Base-by-base conservation (phyloP, 768 basidiomycete genomes). In the Daedaleopsis sinensis region DNA sequence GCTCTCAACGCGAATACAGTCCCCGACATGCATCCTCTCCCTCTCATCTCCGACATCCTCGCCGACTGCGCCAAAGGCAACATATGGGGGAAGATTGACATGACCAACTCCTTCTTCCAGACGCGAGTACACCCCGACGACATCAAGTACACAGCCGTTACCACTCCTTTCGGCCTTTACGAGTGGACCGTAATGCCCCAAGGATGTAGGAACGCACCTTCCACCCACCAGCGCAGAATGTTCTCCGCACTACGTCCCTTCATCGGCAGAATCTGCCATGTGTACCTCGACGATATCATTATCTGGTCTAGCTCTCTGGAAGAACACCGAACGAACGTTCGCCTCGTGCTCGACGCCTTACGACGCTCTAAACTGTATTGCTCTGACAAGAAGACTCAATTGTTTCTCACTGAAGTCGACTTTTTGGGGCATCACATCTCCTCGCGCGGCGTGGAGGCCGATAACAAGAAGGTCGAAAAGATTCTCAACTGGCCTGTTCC, bases 241-340 rank as follows among this genome's bases (percentile, higher is more conserved):
- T 76, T 70, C 3, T n/a, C n/a, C n/a, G 76, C 78, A 0, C 48
- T n/a, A n/a, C n/a, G 64, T 0, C 61, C 70, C 0, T 66, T 67
- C 12, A 72, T 84, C 27, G 79, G 81, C 0, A 67, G 68, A 1
- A 74, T 81, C 48, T 78, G 78, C 53, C 77, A 82, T 57, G 72
- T 80, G 0, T 82, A 82, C 59, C 67, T 82, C 0, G 78, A 83
- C 56, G 74, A 82, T 52, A 78, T 82, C 44, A 68, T 82, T 13
- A 79, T 82, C 24, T 82, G 77, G 76, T 83, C 79, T 0, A 9
- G n/a, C n/a, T n/a, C n/a, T n/a, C n/a, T n/a, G n/a, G n/a, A n/a
- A n/a, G n/a, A n/a, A n/a, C n/a, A n/a, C 54, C 32, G 50, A 6
- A 11, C 42, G 7, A 55, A 74, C 43, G 62, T 74, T 6, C 13